These are phyloP conservation scores for Cucumis hystrix DNA, from an alignment of 306 rosid species.

Conservation along the genomic window DNA sequence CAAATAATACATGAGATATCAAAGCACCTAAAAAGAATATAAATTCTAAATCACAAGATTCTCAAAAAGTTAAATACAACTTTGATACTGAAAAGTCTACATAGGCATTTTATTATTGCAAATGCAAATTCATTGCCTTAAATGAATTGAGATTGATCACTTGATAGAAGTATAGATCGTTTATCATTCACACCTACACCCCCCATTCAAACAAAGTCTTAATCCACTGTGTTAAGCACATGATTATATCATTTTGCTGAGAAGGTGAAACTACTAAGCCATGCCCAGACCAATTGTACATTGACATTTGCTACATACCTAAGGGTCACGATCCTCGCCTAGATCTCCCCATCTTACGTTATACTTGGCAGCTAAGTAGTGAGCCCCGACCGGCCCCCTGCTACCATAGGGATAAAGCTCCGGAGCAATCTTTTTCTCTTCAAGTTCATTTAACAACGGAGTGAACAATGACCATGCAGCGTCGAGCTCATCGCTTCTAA, in stretches of 20 bases:
- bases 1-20: not conserved
- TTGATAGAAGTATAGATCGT: not conserved
- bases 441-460: conserved; percentile 83
- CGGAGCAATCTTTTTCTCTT: conserved; percentile 67
- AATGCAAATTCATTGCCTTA: conserved; percentile 1
- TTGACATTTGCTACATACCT: conserved; percentile 2
- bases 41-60: not conserved
- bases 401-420: conserved; percentile 95
- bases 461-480: conserved; percentile 93
- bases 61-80: not conserved
- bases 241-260: not conserved
- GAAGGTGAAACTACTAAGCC: not conserved
- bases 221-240: not conserved
- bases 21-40: not conserved
- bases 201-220: not conserved
- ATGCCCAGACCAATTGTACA: not conserved
- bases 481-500: conserved; percentile 92
- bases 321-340: conserved; percentile 23
- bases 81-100: not conserved
- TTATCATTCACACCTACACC: not conserved
- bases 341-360: conserved; percentile 92
- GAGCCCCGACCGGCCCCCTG: conserved; percentile 91
- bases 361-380: conserved; percentile 83
- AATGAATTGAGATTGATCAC: not conserved
- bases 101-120: not conserved